A percentile compares a stretch with the other conserved stretches of the same genome.
These are phyloP conservation scores for Aspergillus ellipticus DNA, from an alignment of 495 filamentous ascomycete genomes.

Conservation along the genomic window DNA sequence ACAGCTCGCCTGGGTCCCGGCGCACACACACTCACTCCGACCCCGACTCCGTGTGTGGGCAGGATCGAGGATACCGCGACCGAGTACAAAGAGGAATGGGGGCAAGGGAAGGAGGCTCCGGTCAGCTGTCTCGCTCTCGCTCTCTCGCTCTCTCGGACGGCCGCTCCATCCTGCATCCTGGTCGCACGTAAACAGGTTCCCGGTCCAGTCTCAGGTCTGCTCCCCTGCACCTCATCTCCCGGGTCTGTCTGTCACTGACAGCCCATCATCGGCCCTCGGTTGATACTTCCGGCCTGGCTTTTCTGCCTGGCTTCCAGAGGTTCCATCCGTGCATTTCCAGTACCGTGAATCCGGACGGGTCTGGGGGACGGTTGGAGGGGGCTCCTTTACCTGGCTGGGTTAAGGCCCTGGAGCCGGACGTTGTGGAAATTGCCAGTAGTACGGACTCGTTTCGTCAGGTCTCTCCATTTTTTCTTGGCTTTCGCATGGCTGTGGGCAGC, in stretches of 20 bases:
- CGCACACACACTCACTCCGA: too few relatives aligned
- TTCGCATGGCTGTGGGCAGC: too few relatives aligned
- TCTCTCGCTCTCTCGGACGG: not conserved
- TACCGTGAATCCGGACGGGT: constrained; percentile 4
- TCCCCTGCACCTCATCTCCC: not conserved
- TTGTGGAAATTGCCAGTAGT: not conserved
- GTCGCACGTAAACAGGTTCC: not conserved
- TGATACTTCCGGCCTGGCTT: constrained; percentile 11
- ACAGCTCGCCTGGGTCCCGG: too few relatives aligned
- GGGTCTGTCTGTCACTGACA: not conserved
- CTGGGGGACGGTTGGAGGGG: not conserved
- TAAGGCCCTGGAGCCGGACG: not conserved
- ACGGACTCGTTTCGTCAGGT: not conserved
- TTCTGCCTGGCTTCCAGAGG: not conserved
- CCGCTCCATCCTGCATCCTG: not conserved
- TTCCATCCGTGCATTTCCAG: not conserved
- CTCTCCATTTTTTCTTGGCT: not conserved
- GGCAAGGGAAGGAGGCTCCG: not conserved
- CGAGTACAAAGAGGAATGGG: constrained; percentile 14
- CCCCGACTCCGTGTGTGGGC: not conserved
- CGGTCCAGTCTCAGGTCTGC: not conserved
- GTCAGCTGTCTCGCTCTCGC: not conserved
- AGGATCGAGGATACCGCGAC: constrained; percentile 8
- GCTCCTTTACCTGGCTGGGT: not conserved
- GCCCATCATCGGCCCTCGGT: not conserved